Evolutionary conservation across 1,284 basidiomycete genomes (phyloP).

Genomic region (Austropuccinia psidii): DNA sequence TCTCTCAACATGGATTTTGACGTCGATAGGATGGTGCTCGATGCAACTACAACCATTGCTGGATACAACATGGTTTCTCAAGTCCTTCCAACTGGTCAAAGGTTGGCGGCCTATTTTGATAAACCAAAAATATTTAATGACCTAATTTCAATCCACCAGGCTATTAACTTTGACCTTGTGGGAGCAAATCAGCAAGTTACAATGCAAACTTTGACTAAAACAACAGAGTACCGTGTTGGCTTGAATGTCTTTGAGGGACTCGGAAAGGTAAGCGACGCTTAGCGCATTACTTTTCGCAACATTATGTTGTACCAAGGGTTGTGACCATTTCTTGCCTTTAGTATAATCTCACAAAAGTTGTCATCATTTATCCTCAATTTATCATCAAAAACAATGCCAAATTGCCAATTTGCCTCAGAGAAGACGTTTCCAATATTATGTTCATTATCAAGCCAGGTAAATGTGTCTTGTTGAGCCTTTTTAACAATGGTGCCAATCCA

Average conservation of each 20-base stretch:
- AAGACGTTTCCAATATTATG: constrained; percentile 21
- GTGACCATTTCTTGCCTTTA: too few relatives aligned
- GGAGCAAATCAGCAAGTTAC: constrained; percentile 79
- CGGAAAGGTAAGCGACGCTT: constrained; percentile 17
- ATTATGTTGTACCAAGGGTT: too few relatives aligned
- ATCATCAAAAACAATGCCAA: constrained; percentile 35
- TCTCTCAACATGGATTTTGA: too few relatives aligned
- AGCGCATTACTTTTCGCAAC: too few relatives aligned
- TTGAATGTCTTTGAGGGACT: constrained; percentile 82
- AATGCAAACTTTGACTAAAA: constrained; percentile 60
- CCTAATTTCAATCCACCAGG: constrained; percentile 50
- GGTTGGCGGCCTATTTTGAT: constrained; percentile 49
- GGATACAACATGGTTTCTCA: too few relatives aligned
- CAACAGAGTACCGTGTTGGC: constrained; percentile 78
- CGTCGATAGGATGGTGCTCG: too few relatives aligned
- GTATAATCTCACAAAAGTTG: constrained; percentile 37
- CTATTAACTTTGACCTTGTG: constrained; percentile 82
- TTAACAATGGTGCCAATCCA: constrained; percentile 34
- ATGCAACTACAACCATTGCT: too few relatives aligned
- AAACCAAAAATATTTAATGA: background rate
- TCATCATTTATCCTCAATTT: constrained; percentile 34
- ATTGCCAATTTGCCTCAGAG: constrained; percentile 20
- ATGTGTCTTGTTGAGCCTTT: constrained; percentile 25
- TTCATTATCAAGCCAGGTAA: constrained; percentile 30
- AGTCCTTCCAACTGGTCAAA: constrained; percentile 87